Conservation (phyloP, 345 rosid species). For the Trapa bicornis region DNA sequence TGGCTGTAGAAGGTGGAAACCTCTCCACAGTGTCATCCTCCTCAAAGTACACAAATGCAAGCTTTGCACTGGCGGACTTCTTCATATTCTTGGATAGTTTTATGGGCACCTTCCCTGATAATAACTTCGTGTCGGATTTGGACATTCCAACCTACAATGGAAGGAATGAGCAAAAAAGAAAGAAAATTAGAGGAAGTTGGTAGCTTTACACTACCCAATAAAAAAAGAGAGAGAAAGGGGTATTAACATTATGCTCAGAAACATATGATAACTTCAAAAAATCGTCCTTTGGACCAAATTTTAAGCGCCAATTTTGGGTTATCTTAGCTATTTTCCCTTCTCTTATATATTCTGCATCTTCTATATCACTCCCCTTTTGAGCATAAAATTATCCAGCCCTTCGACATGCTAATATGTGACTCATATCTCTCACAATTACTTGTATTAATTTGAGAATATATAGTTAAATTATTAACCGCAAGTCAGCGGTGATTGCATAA, state of each 20-base stretch:
- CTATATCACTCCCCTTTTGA: no score
- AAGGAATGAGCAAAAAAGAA: not conserved
- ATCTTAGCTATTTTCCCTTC: no score
- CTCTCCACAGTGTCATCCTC: slow-evolving; percentile 38
- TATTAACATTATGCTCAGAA: not conserved
- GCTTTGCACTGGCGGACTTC: slow-evolving; percentile 67
- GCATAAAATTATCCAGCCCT: no score
- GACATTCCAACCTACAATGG: slow-evolving; percentile 15
- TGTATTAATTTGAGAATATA: no score
- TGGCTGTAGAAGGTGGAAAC: not conserved
- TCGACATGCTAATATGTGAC: no score
- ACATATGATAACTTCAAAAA: not conserved
- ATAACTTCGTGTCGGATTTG: slow-evolving; percentile 52
- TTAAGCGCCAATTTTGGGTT: no score
- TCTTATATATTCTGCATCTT: no score
- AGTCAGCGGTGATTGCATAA: no score
- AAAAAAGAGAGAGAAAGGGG: not conserved
- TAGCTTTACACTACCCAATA: no score
- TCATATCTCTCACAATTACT: no score
- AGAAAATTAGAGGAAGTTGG: not conserved
- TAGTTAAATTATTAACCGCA: no score
- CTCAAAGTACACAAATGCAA: slow-evolving; percentile 44
- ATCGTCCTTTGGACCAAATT: no score
- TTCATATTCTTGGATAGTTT: slow-evolving; percentile 67
- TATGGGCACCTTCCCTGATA: slow-evolving; percentile 32